These are phyloP conservation scores for Calonectria henricotiae DNA, from an alignment of 2,329 filamentous ascomycete genomes.

Conservation along the genomic window DNA sequence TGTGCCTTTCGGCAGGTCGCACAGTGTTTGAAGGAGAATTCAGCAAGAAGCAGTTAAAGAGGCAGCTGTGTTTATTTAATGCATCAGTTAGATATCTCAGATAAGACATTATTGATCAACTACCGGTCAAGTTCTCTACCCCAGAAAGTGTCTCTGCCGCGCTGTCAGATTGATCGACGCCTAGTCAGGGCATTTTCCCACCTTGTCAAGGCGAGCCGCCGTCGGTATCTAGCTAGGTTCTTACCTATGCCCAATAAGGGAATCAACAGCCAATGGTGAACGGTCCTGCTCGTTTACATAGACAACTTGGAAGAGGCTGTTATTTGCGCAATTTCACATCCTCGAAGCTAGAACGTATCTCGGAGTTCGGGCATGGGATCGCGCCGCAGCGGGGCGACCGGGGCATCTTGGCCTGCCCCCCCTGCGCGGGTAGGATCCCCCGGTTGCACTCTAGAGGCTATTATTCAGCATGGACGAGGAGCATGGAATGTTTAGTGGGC, in stretches of 20 bases:
- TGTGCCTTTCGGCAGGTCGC: neutral
- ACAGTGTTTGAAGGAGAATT: neutral
- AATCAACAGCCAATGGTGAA: neutral
- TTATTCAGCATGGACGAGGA: slow-evolving; percentile 28
- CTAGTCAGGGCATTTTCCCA: neutral
- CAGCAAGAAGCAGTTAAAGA: too few species aligned
- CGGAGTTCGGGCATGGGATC: slow-evolving; percentile 37
- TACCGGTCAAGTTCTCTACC: neutral
- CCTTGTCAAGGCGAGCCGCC: neutral
- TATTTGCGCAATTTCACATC: slow-evolving; percentile 3
- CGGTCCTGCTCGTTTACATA: neutral
- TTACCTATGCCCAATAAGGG: neutral
- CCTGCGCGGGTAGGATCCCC: slow-evolving; percentile 10
- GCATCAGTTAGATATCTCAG: too few species aligned
- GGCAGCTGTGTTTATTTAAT: too few species aligned
- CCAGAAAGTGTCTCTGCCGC: neutral
- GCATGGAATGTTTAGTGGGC: neutral
- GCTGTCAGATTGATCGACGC: neutral
- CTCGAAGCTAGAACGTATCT: neutral
- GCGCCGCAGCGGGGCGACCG: slow-evolving; percentile 27
- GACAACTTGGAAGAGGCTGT: neutral
- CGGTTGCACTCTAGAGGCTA: slow-evolving; percentile 1
- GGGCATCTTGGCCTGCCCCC: slow-evolving; percentile 8
- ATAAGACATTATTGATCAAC: neutral
- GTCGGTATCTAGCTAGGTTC: neutral